Evolutionary conservation across 106 monocot genomes (phyloP).

Genomic region (Agapanthus africanus): DNA sequence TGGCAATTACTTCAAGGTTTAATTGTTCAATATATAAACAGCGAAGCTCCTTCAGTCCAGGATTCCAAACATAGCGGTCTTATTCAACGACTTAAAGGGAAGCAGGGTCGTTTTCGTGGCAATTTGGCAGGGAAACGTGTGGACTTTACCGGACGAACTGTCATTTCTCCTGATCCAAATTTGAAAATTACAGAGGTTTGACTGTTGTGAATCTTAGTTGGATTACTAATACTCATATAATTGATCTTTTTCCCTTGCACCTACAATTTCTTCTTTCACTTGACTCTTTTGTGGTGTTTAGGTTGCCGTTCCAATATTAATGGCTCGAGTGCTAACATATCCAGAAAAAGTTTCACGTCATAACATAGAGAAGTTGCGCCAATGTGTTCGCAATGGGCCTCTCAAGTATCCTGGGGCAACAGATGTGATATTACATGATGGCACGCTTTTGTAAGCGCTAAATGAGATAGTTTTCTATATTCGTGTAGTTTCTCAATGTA

Average conservation of each 20-base stretch:
- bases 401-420: constrained; percentile 93
- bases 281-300: constrained; percentile 18
- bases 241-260: neutral
- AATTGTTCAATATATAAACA: constrained; percentile 90
- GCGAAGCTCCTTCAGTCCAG: constrained; percentile 68
- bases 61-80: constrained; percentile 72
- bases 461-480: neutral
- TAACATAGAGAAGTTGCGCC: constrained; percentile 93
- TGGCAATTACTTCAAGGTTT: constrained; percentile 76
- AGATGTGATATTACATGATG: constrained; percentile 55
- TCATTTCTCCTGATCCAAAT: constrained; percentile 99
- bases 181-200: constrained; percentile 91
- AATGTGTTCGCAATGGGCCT: constrained; percentile 78
- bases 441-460: constrained; percentile 42
- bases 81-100: constrained; percentile 92
- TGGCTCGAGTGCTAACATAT: constrained; percentile 81
- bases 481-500: neutral
- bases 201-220: neutral
- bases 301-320: constrained; percentile 85
- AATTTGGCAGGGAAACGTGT: constrained; percentile 94
- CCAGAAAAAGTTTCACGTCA: constrained; percentile 84
- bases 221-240: neutral
- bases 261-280: neutral
- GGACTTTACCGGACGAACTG: constrained; percentile 94
- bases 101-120: constrained; percentile 91